phyloP scores from a whole-genome alignment of 345 rosid species.

The Luvunga scandens region DNA sequence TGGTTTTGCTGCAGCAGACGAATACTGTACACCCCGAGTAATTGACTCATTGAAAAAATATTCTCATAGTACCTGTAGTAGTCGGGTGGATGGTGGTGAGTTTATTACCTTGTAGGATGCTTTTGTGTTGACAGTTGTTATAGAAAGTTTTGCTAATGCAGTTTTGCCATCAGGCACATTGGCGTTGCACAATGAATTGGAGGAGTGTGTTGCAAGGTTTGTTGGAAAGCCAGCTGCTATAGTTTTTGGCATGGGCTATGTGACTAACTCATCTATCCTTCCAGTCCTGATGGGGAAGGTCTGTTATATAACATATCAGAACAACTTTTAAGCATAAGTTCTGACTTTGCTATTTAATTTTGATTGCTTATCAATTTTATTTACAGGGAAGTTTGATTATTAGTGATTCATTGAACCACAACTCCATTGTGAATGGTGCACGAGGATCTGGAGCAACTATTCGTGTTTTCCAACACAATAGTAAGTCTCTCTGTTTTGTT shows the following conservation, averaged over 20 bases:
- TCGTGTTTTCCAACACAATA: constrained; percentile 91
- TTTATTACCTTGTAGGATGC: background rate
- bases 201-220: constrained; percentile 76
- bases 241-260: constrained; percentile 91
- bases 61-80: constrained; percentile 83
- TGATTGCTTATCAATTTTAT: constrained; percentile 17
- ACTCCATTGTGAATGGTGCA: constrained; percentile 92
- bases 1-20: constrained; percentile 95
- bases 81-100: constrained; percentile 89
- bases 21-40: constrained; percentile 90
- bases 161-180: constrained; percentile 63
- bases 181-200: constrained; percentile 68
- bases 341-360: background rate
- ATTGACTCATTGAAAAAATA: constrained; percentile 71
- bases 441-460: constrained; percentile 95
- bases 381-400: constrained; percentile 82
- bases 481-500: constrained; percentile 42
- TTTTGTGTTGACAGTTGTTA: background rate
- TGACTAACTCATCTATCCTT: constrained; percentile 78
- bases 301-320: constrained; percentile 5
- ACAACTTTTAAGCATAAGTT: background rate
- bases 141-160: constrained; percentile 12
- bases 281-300: constrained; percentile 92
- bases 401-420: constrained; percentile 96
- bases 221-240: constrained; percentile 91